A percentile compares a stretch with the other conserved stretches of the same genome.
phyloP scores from a whole-genome alignment of 75 land plant genomes.

The Sequoiadendron giganteum region DNA sequence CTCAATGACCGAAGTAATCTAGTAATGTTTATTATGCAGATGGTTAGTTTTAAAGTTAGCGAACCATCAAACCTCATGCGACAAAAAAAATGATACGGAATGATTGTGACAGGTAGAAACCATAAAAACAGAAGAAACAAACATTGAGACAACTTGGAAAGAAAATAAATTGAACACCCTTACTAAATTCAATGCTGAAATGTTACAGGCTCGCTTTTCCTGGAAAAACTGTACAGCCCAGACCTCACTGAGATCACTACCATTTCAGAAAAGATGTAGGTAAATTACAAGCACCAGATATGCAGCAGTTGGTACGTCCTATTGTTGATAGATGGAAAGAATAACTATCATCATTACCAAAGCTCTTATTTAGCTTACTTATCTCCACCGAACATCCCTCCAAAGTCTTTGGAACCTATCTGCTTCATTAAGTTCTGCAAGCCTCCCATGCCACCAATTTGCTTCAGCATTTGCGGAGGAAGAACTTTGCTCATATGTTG shows the following conservation, averaged over 20 bases:
- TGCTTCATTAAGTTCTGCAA: slow-evolving; percentile 96
- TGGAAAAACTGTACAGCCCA: neutral
- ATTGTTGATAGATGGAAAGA: neutral
- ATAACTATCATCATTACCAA: neutral
- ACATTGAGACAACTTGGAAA: neutral
- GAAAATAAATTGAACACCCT: neutral
- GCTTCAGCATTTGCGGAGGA: slow-evolving; percentile 94
- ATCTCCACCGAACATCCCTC: slow-evolving; percentile 76
- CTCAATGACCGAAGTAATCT: neutral
- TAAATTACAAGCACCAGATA: neutral
- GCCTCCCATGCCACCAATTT: slow-evolving; percentile 93
- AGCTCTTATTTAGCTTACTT: neutral
- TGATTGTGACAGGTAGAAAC: neutral
- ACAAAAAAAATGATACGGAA: neutral
- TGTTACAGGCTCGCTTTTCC: neutral
- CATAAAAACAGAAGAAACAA: neutral
- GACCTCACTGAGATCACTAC: neutral
- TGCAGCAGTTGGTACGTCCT: neutral
- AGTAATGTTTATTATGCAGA: neutral
- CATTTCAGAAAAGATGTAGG: neutral
- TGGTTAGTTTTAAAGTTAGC: neutral
- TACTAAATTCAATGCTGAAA: neutral
- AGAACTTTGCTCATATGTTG: slow-evolving; percentile 97
- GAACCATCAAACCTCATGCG: neutral
- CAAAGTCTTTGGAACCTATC: slow-evolving; percentile 74